Evolutionary conservation across 1,284 basidiomycete genomes (phyloP).

Genomic region (Ustilago shanxiensis): DNA sequence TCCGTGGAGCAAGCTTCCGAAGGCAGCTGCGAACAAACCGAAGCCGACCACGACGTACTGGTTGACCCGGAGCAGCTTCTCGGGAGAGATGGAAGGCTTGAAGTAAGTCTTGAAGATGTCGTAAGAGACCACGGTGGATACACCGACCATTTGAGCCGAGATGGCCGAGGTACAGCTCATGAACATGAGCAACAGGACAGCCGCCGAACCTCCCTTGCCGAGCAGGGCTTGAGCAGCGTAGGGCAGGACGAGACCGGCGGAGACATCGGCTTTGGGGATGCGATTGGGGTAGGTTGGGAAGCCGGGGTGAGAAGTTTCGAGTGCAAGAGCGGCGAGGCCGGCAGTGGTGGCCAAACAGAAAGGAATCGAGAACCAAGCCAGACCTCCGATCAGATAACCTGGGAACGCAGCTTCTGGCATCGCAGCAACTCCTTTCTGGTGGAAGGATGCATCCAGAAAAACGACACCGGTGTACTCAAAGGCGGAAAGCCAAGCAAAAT

Average conservation of each 20-base stretch:
- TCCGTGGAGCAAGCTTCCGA: slow-evolving; percentile 61
- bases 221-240: slow-evolving; percentile 63
- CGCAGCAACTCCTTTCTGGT: slow-evolving; percentile 63
- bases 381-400: slow-evolving; percentile 62
- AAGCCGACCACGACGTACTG: slow-evolving; percentile 64
- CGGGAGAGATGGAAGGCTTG: slow-evolving; percentile 44
- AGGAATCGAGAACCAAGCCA: slow-evolving; percentile 62
- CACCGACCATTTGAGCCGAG: slow-evolving; percentile 58
- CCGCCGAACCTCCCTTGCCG: slow-evolving; percentile 58
- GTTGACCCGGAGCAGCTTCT: slow-evolving; percentile 54
- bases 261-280: slow-evolving; percentile 54
- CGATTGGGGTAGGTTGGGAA: slow-evolving; percentile 62
- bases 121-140: slow-evolving; percentile 54
- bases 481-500: slow-evolving; percentile 53
- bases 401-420: slow-evolving; percentile 56
- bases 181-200: slow-evolving; percentile 61
- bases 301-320: slow-evolving; percentile 53
- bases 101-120: slow-evolving; percentile 61
- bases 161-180: slow-evolving; percentile 66
- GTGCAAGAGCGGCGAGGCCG: slow-evolving; percentile 59
- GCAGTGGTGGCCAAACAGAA: slow-evolving; percentile 62
- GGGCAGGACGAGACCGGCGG: slow-evolving; percentile 59
- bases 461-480: slow-evolving; percentile 63
- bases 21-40: slow-evolving; percentile 63
- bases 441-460: slow-evolving; percentile 55